These are phyloP conservation scores for Boletus coccyginus DNA, from an alignment of 768 basidiomycete species.

Conservation along the genomic window DNA sequence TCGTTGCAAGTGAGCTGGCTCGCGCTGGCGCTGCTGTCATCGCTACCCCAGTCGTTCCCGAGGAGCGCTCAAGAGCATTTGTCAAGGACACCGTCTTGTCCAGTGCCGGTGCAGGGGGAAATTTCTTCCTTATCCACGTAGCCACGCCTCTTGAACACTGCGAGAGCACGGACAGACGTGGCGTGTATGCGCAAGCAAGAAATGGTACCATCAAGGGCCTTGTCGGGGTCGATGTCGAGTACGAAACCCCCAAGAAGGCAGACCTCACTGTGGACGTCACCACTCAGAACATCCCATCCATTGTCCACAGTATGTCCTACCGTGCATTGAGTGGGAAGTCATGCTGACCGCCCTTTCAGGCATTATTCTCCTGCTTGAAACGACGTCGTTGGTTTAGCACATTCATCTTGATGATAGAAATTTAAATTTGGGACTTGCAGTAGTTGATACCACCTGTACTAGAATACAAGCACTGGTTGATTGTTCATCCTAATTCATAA, in stretches of 20 bases:
- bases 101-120: conserved; percentile 79
- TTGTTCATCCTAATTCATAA: neutral
- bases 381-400: conserved; percentile 46
- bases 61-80: conserved; percentile 72
- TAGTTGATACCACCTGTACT: conserved; percentile 14
- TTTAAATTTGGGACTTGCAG: neutral
- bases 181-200: conserved; percentile 79
- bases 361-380: conserved; percentile 63
- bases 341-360: conserved; percentile 31
- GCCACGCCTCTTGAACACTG: conserved; percentile 89
- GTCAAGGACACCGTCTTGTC: conserved; percentile 72
- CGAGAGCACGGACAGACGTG: conserved; percentile 85
- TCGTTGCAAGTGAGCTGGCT: conserved; percentile 87
- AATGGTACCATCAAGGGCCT: conserved; percentile 83
- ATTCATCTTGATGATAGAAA: neutral
- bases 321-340: neutral
- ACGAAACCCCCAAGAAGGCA: conserved; percentile 77
- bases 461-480: neutral
- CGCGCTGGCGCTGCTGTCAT: conserved; percentile 97
- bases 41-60: conserved; percentile 84
- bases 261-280: conserved; percentile 83
- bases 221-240: conserved; percentile 82
- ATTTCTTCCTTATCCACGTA: conserved; percentile 94
- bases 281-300: conserved; percentile 81
- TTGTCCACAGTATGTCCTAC: conserved; percentile 79